Percentiles rank a stretch among this genome's conserved stretches.
phyloP scores from a whole-genome alignment of 495 filamentous ascomycete genomes.

The Echria macrotheca region DNA sequence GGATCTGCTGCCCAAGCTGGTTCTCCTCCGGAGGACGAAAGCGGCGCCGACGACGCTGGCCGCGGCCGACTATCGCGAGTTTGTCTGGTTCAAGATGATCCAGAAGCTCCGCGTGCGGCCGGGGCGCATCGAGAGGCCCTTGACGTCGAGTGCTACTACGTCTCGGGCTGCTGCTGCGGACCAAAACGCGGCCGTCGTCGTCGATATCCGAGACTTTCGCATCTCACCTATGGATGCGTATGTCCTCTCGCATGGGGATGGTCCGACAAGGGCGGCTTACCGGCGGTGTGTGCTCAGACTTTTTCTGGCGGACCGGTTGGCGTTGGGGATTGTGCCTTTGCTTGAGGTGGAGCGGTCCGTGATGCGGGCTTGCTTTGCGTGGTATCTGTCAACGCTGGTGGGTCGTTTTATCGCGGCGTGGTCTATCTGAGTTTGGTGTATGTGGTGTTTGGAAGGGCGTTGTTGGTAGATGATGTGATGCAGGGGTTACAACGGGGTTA shows the following conservation, averaged over 20 bases:
- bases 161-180: background rate
- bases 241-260: constrained; percentile 28
- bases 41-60: constrained; percentile 23
- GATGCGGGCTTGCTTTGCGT: constrained; percentile 24
- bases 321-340: constrained; percentile 25
- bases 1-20: constrained; percentile 37
- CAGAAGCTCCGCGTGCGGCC: constrained; percentile 34
- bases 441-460: background rate
- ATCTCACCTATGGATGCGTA: constrained; percentile 41
- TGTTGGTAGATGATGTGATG: too few relatives aligned
- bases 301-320: constrained; percentile 33
- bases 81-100: constrained; percentile 31
- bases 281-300: constrained; percentile 27
- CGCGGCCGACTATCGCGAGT: constrained; percentile 25
- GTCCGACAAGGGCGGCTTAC: constrained; percentile 19
- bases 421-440: background rate
- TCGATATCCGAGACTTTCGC: constrained; percentile 35
- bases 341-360: constrained; percentile 22
- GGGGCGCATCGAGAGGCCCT: constrained; percentile 27
- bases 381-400: constrained; percentile 13
- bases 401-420: background rate
- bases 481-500: too few relatives aligned
- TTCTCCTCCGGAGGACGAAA: too few relatives aligned
- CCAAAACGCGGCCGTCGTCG: too few relatives aligned
- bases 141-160: constrained; percentile 23